Evolutionary conservation across 2,329 filamentous ascomycete species (phyloP).

Genomic region (Penicillium hesseltinei): DNA sequence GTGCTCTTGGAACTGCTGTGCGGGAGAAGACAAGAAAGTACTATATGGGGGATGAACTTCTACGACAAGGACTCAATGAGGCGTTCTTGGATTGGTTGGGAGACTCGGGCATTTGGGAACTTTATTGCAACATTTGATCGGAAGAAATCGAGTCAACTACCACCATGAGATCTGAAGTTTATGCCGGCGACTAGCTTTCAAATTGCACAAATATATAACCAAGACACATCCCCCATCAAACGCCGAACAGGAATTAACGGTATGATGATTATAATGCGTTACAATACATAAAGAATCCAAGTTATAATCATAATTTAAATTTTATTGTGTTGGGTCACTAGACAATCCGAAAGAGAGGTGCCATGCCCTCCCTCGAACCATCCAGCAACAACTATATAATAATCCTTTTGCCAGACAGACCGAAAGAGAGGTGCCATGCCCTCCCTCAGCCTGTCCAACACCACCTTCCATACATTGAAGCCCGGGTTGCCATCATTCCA

Average conservation of each 20-base stretch:
- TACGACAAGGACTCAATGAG: slow-evolving; percentile 18
- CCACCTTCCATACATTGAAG: neutral
- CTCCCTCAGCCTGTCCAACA: neutral
- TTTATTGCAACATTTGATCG: slow-evolving; percentile 5
- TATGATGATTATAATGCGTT: neutral
- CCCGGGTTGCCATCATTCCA: neutral
- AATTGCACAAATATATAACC: neutral
- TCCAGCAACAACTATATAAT: neutral
- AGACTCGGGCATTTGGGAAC: slow-evolving; percentile 9
- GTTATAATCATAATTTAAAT: neutral
- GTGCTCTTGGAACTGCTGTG: slow-evolving; percentile 1
- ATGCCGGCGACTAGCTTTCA: neutral
- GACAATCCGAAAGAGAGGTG: slow-evolving; percentile 3
- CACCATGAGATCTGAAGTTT: neutral
- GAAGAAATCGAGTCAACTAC: neutral
- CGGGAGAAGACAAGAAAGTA: slow-evolving; percentile 2
- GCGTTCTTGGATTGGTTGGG: slow-evolving; percentile 14
- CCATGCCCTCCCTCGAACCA: slow-evolving; percentile 5
- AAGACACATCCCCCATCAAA: neutral
- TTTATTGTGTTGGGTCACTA: neutral
- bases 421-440: slow-evolving; percentile 9
- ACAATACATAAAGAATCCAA: neutral
- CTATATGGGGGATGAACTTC: slow-evolving; percentile 17
- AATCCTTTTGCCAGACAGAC: neutral
- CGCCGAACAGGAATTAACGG: neutral